Conservation (phyloP, 106 monocot genomes). For the Agapanthus africanus region DNA sequence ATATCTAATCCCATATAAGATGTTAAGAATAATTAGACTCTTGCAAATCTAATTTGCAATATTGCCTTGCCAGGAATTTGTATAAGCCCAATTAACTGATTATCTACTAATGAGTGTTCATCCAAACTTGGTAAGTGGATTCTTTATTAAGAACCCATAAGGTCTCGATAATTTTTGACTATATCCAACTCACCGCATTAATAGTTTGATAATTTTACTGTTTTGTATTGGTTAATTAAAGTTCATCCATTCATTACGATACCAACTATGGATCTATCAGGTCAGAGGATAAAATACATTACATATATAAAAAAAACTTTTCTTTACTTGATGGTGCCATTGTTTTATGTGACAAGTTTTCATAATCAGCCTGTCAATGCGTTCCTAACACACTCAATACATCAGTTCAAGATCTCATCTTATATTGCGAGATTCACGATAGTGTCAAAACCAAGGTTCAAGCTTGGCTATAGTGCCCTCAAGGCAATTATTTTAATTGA, state of each 20-base stretch:
- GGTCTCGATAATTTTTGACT: too few relatives aligned
- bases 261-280: background rate
- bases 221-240: too few relatives aligned
- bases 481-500: too few relatives aligned
- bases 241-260: background rate
- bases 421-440: too few relatives aligned
- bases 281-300: background rate
- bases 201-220: background rate
- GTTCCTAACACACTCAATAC: too few relatives aligned
- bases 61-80: background rate
- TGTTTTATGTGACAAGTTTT: too few relatives aligned
- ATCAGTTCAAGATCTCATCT: too few relatives aligned
- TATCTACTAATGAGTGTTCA: background rate
- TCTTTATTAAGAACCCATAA: too few relatives aligned
- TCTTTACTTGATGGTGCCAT: background rate
- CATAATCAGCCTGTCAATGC: too few relatives aligned
- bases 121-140: too few relatives aligned
- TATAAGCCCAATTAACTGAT: background rate
- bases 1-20: background rate
- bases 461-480: too few relatives aligned
- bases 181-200: background rate
- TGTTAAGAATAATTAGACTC: background rate
- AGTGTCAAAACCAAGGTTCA: too few relatives aligned
- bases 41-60: constrained; percentile 1
- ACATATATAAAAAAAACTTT: background rate